phyloP scores from a whole-genome alignment of 1,284 basidiomycete species.

The Peniophora sp. region DNA sequence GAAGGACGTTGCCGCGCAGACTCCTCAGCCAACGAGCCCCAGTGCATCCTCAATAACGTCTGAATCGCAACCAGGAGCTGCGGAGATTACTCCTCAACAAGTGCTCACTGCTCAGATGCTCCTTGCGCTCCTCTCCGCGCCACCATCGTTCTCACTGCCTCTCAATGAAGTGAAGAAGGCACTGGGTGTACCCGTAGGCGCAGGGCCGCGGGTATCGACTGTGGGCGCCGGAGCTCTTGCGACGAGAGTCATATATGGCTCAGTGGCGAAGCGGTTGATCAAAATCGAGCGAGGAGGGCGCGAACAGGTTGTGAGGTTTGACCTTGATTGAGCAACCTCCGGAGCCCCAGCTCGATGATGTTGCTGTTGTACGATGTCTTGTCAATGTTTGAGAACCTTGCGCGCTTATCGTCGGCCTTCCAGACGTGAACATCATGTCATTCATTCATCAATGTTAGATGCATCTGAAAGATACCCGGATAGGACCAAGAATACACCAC shows the following conservation, averaged over 20 bases:
- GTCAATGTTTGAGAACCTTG: no score
- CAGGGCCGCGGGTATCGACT: slow-evolving; percentile 3
- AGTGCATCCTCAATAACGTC: slow-evolving; percentile 6
- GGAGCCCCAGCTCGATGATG: no score
- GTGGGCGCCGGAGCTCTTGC: slow-evolving; percentile 31
- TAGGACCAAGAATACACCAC: no score
- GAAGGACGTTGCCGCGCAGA: slow-evolving; percentile 29
- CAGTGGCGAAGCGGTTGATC: slow-evolving; percentile 63
- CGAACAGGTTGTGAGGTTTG: slow-evolving; percentile 66
- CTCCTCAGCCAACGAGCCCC: slow-evolving; percentile 20
- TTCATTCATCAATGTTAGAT: no score
- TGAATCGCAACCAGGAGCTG: slow-evolving; percentile 2
- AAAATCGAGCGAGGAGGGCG: slow-evolving; percentile 66
- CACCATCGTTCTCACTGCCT: slow-evolving; percentile 47
- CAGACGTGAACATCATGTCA: no score
- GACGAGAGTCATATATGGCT: slow-evolving; percentile 25
- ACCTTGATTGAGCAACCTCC: slow-evolving; percentile 30
- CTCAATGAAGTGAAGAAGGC: slow-evolving; percentile 55
- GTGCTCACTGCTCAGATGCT: slow-evolving; percentile 62
- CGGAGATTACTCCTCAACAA: slow-evolving; percentile 48
- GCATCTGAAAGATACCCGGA: no score
- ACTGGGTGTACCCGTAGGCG: slow-evolving; percentile 30
- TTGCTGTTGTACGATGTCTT: slow-evolving; percentile 14
- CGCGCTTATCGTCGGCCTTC: no score
- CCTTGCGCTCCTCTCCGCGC: slow-evolving; percentile 42